Conservation (phyloP, 2,329 filamentous ascomycete genomes). For the Dactylellina cionopaga region DNA sequence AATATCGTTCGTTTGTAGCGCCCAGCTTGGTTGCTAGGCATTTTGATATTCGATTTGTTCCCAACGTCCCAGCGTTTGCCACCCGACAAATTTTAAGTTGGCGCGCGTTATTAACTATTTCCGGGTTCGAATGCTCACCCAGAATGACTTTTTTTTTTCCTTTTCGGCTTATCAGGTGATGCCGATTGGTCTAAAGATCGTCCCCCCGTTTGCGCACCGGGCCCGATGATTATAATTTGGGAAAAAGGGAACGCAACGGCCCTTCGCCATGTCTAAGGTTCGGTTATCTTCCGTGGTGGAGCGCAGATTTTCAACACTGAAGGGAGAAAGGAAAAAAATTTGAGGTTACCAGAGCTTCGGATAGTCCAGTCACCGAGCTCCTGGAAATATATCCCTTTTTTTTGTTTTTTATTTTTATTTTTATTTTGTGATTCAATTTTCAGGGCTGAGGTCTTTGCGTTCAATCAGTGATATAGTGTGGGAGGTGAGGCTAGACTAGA, state of each 20-base stretch:
- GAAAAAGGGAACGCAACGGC: slow-evolving; percentile 24
- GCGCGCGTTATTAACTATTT: slow-evolving; percentile 52
- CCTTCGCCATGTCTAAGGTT: slow-evolving; percentile 51
- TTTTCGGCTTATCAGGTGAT: slow-evolving; percentile 45
- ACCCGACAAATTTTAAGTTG: slow-evolving; percentile 34
- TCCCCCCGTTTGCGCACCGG: slow-evolving; percentile 2
- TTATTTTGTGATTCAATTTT: not conserved
- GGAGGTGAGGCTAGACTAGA: not conserved
- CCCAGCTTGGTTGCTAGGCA: not conserved
- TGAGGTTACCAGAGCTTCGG: slow-evolving; percentile 22
- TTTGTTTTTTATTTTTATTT: too few species aligned
- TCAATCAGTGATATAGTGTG: too few species aligned
- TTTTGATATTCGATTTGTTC: not conserved
- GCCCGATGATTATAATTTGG: too few species aligned
- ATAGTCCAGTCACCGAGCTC: slow-evolving; percentile 32
- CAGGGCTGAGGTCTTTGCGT: slow-evolving; percentile 16
- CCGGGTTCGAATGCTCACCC: slow-evolving; percentile 32
- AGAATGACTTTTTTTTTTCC: not conserved
- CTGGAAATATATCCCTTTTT: too few species aligned
- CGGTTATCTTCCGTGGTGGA: slow-evolving; percentile 52
- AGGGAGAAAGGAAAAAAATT: not conserved
- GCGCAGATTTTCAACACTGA: not conserved
- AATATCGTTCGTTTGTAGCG: too few species aligned
- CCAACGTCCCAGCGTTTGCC: slow-evolving; percentile 23
- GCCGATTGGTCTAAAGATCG: slow-evolving; percentile 31